Conservation (phyloP, 2,329 filamentous ascomycete species). For the Aureobasidium vineae region DNA sequence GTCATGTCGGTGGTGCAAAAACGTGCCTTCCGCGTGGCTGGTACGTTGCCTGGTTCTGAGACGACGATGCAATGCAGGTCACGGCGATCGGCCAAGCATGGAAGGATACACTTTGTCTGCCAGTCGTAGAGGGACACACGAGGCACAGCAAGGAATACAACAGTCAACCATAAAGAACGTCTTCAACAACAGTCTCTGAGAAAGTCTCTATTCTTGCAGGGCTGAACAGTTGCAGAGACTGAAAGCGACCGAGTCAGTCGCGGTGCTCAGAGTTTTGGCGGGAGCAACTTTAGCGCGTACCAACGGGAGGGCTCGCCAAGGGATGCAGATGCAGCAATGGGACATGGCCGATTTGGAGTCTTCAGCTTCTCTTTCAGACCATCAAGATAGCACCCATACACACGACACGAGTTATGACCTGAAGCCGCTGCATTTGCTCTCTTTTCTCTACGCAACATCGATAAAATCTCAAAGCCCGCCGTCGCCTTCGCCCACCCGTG, state of each 20-base stretch:
- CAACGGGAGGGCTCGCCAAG: slow-evolving; percentile 11
- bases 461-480: not conserved
- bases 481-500: not conserved
- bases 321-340: not conserved
- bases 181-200: too few relatives aligned
- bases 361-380: not conserved
- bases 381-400: not conserved
- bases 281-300: slow-evolving; percentile 2
- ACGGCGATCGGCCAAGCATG: slow-evolving; percentile 1
- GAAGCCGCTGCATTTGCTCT: not conserved
- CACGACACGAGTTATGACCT: slow-evolving; percentile 23
- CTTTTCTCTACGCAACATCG: not conserved
- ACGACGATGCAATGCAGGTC: slow-evolving; percentile 7
- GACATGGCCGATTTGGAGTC: slow-evolving; percentile 12
- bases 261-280: slow-evolving; percentile 4
- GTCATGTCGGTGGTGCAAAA: slow-evolving; percentile 15
- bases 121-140: not conserved
- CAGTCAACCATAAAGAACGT: not conserved
- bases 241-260: not conserved
- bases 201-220: not conserved
- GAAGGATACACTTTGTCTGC: not conserved
- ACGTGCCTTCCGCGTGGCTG: slow-evolving; percentile 8
- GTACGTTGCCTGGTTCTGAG: slow-evolving; percentile 2
- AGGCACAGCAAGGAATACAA: not conserved
- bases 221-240: not conserved